Base-by-base conservation (phyloP, 345 rosid species). In the Erodium maritimum region DNA sequence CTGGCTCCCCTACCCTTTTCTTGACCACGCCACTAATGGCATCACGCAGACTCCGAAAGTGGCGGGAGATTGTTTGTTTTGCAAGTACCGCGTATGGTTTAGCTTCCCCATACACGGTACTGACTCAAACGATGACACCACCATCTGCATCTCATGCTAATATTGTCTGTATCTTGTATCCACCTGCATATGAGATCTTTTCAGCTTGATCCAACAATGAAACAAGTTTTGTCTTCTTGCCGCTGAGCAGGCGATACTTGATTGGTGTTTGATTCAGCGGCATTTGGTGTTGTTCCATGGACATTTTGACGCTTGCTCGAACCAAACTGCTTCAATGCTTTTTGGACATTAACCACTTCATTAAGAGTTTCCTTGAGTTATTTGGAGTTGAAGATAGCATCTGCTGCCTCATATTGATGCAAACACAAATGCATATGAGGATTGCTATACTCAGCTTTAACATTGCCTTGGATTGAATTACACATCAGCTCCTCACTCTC, bases 201-300 rank as follows among this genome's bases (percentile, higher is more conserved):
- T n/a, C n/a, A n/a, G 88, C 99, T 87, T 89, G 95, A 50, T 89
- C 99, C 69, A 89, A 62, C 86, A 89, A 87, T 52, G 94, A 86
- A 52, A 85, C 69, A 63, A 93, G 94, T 72, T 93, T 93, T 29
- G 94, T 80, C 77, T 87, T 65, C 71, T 87, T 85, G 99, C 65
- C 79, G 80, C 75, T 89, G 96, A 18, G 82, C 83, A 61, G 79
- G 88, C 45, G 90, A 85, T 56, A 85, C 81, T 72, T 93, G 95
- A 53, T 75, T 77, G 55, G 37, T 68, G 21, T 72, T 64, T 14
- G 79, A 71, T 69, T 79, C 80, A 29, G 59, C 68, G 63, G 64
- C 56, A 66, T 67, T 71, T 56, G 77, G 57, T 23, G 24, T 52
- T 19, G 67, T 25, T 10, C 48, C 48, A 11, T 42, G 48, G 17